These are phyloP conservation scores for Hortiboletus flavorubellus DNA, from an alignment of 768 basidiomycete species.

Conservation along the genomic window DNA sequence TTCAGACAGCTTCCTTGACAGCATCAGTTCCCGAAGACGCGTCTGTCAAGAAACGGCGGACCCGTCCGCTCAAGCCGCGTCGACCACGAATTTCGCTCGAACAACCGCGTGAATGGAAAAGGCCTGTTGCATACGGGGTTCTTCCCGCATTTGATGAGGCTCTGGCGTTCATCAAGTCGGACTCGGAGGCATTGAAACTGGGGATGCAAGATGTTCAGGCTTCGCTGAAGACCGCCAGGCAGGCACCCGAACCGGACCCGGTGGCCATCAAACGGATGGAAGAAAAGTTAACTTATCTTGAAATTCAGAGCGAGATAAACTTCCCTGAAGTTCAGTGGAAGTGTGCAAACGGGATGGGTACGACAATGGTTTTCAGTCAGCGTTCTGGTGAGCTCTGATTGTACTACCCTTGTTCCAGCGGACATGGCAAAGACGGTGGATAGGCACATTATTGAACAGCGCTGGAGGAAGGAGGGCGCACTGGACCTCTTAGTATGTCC, in stretches of 20 bases:
- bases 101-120: conserved; percentile 59
- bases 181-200: conserved; percentile 49
- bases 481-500: conserved; percentile 71
- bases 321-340: conserved; percentile 80
- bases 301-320: conserved; percentile 80
- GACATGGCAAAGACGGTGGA: conserved; percentile 69
- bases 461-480: conserved; percentile 81
- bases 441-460: conserved; percentile 77
- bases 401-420: conserved; percentile 35
- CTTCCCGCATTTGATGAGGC: conserved; percentile 86
- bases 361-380: conserved; percentile 25
- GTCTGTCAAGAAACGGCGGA: conserved; percentile 2
- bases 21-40: conserved; percentile 1
- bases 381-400: background rate
- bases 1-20: conserved; percentile 8
- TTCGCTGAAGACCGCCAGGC: conserved; percentile 15
- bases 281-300: conserved; percentile 54
- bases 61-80: conserved; percentile 27
- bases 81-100: conserved; percentile 52
- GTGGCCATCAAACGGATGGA: conserved; percentile 42
- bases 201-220: conserved; percentile 23
- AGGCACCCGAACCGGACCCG: conserved; percentile 31
- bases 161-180: conserved; percentile 60
- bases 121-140: conserved; percentile 57
- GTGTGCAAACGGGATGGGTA: conserved; percentile 76